These are phyloP conservation scores for Phaeoacremonium minimum DNA, from an alignment of 2,329 filamentous ascomycete genomes.

Conservation along the genomic window DNA sequence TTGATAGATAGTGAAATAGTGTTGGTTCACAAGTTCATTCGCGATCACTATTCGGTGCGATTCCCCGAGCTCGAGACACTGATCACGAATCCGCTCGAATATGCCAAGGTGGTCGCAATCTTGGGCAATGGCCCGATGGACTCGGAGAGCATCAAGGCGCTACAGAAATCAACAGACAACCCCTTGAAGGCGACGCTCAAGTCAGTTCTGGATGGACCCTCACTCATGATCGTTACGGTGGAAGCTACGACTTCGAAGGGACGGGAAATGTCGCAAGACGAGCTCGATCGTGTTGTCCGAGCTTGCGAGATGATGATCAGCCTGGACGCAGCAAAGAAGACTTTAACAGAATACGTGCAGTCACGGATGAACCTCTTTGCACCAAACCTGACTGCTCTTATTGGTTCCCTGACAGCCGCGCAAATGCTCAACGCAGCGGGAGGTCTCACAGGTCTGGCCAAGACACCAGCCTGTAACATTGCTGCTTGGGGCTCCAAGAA, in stretches of 20 bases:
- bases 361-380: conserved; percentile 96
- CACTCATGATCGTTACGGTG: conserved; percentile 91
- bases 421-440: conserved; percentile 95
- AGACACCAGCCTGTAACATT: conserved; percentile 91
- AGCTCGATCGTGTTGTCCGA: conserved; percentile 67
- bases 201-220: conserved; percentile 80
- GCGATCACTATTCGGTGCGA: conserved; percentile 89
- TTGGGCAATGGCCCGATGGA: conserved; percentile 90
- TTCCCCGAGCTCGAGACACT: conserved; percentile 91
- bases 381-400: conserved; percentile 84
- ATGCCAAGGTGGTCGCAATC: conserved; percentile 91
- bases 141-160: conserved; percentile 69
- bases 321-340: conserved; percentile 81
- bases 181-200: conserved; percentile 70
- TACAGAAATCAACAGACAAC: conserved; percentile 76
- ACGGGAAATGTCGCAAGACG: conserved; percentile 67
- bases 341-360: conserved; percentile 88
- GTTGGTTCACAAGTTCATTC: conserved; percentile 91
- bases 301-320: conserved; percentile 88
- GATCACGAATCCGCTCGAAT: conserved; percentile 88
- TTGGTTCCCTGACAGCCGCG: conserved; percentile 88
- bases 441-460: conserved; percentile 81
- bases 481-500: conserved; percentile 88
- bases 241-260: conserved; percentile 90
- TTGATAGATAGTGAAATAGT: conserved; percentile 91